These are phyloP conservation scores for Potentilla sterilis DNA, from an alignment of 306 rosid genomes.

Conservation along the genomic window DNA sequence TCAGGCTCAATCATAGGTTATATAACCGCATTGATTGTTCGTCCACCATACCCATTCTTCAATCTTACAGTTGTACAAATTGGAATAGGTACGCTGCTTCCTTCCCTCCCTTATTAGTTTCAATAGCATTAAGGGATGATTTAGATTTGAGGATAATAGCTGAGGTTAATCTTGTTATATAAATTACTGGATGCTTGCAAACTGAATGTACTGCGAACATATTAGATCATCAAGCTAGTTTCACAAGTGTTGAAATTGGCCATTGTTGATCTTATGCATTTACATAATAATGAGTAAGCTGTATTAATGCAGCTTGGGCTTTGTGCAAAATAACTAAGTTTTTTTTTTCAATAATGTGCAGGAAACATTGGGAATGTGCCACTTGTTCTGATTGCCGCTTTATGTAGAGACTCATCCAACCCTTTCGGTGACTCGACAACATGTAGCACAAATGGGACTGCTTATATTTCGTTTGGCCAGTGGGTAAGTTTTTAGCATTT, in stretches of 20 bases:
- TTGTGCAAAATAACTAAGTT: neutral
- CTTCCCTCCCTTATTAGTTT: too few species aligned
- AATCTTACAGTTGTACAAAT: conserved; percentile 83
- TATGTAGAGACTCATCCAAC: conserved; percentile 74
- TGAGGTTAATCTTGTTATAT: neutral
- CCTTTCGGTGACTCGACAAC: conserved; percentile 74
- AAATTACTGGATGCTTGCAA: neutral
- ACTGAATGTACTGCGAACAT: neutral
- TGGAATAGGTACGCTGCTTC: conserved; percentile 69
- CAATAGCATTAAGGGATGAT: neutral
- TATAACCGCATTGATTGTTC: conserved; percentile 61
- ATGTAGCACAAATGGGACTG: conserved; percentile 89
- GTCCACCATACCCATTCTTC: conserved; percentile 93
- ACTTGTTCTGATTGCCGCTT: conserved; percentile 85
- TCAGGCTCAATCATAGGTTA: conserved; percentile 87
- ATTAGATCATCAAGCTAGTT: neutral
- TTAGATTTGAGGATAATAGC: neutral
- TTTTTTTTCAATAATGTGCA: conserved; percentile 30
- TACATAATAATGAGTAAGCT: neutral
- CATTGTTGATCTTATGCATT: neutral
- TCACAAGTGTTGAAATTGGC: neutral
- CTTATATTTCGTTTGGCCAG: conserved; percentile 96
- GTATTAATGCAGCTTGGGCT: neutral
- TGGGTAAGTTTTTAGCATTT: conserved; percentile 68
- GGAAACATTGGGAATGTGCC: conserved; percentile 99